Evolutionary conservation across 2,329 filamentous ascomycete species (phyloP).

Genomic region (Aspergillus spinulosporus): DNA sequence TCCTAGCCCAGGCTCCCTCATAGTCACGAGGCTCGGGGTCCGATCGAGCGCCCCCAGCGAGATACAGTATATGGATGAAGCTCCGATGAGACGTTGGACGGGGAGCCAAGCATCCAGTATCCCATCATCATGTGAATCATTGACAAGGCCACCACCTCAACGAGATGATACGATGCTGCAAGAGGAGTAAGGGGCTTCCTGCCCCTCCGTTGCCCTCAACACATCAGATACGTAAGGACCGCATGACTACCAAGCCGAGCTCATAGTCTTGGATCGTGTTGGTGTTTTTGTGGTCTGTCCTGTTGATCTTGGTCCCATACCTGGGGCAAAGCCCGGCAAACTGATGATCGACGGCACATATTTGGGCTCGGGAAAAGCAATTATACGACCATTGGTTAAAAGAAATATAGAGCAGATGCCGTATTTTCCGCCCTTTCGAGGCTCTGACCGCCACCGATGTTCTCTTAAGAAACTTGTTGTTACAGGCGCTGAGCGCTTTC

Average conservation of each 20-base stretch:
- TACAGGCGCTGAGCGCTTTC: not conserved
- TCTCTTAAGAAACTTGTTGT: not conserved
- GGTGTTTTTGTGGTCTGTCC: not conserved
- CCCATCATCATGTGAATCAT: too few relatives aligned
- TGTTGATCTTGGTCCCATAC: not conserved
- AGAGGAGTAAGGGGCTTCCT: constrained; percentile 2
- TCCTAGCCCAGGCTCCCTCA: not conserved
- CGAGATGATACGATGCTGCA: not conserved
- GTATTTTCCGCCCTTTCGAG: not conserved
- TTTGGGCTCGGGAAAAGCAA: constrained; percentile 5
- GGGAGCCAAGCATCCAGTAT: not conserved
- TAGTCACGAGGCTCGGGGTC: not conserved
- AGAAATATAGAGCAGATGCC: not conserved
- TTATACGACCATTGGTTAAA: not conserved
- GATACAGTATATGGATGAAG: too few relatives aligned
- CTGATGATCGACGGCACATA: constrained; percentile 8
- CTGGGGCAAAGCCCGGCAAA: not conserved
- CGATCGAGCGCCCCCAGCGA: too few relatives aligned
- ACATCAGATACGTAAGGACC: not conserved
- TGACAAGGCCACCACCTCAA: not conserved
- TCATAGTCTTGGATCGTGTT: not conserved
- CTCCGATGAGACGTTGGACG: not conserved
- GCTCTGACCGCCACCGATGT: not conserved
- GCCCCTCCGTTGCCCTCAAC: not conserved
- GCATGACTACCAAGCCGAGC: not conserved